A percentile compares a stretch with the other conserved stretches of the same genome.
phyloP scores from a whole-genome alignment of 768 basidiomycete genomes.

The Cubamyces lactineus region DNA sequence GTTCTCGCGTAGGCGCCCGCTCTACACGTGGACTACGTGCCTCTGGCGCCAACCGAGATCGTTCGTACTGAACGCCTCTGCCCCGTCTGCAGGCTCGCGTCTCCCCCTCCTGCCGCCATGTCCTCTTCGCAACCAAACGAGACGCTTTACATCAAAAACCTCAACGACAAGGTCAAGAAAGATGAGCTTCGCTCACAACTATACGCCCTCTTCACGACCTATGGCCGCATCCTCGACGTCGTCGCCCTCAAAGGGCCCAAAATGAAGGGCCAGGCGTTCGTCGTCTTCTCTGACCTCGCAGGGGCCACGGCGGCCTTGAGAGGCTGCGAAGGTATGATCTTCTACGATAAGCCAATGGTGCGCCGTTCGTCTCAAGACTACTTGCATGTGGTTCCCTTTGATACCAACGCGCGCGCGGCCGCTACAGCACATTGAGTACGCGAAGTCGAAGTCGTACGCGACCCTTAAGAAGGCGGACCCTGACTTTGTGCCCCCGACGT shows the following conservation, averaged over 20 bases:
- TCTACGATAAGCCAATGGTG: constrained; percentile 92
- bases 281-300: constrained; percentile 91
- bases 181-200: constrained; percentile 84
- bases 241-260: constrained; percentile 84
- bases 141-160: constrained; percentile 90
- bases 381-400: constrained; percentile 33
- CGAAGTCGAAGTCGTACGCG: constrained; percentile 87
- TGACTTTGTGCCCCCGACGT: constrained; percentile 73
- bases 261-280: constrained; percentile 94
- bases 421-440: constrained; percentile 84
- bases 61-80: constrained; percentile 8
- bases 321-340: constrained; percentile 88
- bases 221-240: constrained; percentile 93
- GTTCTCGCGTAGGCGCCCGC: neutral
- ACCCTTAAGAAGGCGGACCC: constrained; percentile 80
- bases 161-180: constrained; percentile 92
- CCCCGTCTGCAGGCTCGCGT: neutral
- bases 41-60: neutral
- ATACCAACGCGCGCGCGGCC: constrained; percentile 29
- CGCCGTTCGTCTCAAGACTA: constrained; percentile 38
- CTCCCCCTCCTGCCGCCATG: constrained; percentile 19
- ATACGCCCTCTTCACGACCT: constrained; percentile 87
- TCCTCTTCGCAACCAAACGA: constrained; percentile 75
- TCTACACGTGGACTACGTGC: neutral
- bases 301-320: constrained; percentile 92